These are phyloP conservation scores for Claviceps sp. DNA, from an alignment of 2,329 filamentous ascomycete species.

Conservation along the genomic window DNA sequence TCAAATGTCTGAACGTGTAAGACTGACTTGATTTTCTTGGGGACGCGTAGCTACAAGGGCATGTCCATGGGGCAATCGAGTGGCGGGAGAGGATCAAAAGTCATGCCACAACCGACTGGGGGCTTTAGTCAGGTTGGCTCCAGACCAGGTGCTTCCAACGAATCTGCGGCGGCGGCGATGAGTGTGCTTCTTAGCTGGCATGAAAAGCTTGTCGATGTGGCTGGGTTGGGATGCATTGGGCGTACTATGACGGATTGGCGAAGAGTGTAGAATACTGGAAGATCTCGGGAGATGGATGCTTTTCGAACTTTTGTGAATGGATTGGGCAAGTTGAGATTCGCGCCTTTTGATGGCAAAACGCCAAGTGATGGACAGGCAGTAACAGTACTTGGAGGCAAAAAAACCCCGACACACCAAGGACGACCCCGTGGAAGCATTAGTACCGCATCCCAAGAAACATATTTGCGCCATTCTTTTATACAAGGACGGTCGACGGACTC, in stretches of 20 bases:
- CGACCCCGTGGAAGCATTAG: background rate
- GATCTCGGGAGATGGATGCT: background rate
- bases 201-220: constrained; percentile 93
- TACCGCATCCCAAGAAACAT: background rate
- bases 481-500: background rate
- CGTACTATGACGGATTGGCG: constrained; percentile 94
- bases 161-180: constrained; percentile 77
- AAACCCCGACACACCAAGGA: no score
- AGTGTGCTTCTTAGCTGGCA: constrained; percentile 97
- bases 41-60: constrained; percentile 62
- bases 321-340: no score
- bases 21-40: background rate
- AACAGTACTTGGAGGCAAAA: no score
- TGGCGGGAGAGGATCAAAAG: constrained; percentile 13
- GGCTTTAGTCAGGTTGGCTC: constrained; percentile 72
- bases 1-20: background rate
- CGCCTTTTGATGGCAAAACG: background rate
- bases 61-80: constrained; percentile 47
- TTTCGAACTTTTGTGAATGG: background rate
- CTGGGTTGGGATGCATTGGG: constrained; percentile 80
- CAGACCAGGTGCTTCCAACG: constrained; percentile 38
- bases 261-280: constrained; percentile 35
- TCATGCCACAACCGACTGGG: constrained; percentile 60
- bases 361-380: background rate
- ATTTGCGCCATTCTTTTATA: background rate